Evolutionary conservation across 1,284 basidiomycete species (phyloP), one percentile per base, ranked within the genome.

Genomic region (Schizophyllum amplum): DNA sequence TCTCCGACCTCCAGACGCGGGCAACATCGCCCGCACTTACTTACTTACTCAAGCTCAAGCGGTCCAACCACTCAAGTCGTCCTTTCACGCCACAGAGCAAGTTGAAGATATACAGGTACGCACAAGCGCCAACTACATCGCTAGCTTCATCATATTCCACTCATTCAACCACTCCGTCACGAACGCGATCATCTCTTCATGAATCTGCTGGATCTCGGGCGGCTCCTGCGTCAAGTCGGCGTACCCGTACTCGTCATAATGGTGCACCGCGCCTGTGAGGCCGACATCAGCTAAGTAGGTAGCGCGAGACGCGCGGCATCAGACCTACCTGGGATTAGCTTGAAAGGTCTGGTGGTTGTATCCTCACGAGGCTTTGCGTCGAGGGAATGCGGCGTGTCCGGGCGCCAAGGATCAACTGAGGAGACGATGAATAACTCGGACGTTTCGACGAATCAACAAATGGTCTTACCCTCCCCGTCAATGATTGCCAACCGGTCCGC

Each of bases 171-270:
- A 98, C 51, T 77, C 79, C 59, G 72, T 74, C 24, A 98, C 91
- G 67, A 97, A 97, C 9, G 70, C 73, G 47, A 93, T 79, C 76
- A 88, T 89, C 67, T 94, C 84, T 47, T 72, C 69, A 64, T 98
- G 95, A 54, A 97, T 87, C 64, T 83, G 78, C 60, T 79, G 77
- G 63, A 98, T 96, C 62, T 91, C 80, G 7, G 72, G 66, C 0
- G 95, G 94, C 66, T 97, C 94, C 24, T 80, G 72, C 0, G 69
- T 65, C 33, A 81, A 74, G 61, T 92, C 75, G 15, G 65, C 65
- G 17, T 91, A 75, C 1, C 93, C 92, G 65, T 90, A 87, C 72
- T 94, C 91, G 65, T 96, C 94, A 65, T 87, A 95, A 65, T 96
- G 93, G 68, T 97, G 94, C 1, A 95, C 90, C n/a, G 80, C 92